Percentiles rank a stretch among this genome's conserved stretches.
Conservation (phyloP, 2,329 filamentous ascomycete species). For the Nothophoma quercina region DNA sequence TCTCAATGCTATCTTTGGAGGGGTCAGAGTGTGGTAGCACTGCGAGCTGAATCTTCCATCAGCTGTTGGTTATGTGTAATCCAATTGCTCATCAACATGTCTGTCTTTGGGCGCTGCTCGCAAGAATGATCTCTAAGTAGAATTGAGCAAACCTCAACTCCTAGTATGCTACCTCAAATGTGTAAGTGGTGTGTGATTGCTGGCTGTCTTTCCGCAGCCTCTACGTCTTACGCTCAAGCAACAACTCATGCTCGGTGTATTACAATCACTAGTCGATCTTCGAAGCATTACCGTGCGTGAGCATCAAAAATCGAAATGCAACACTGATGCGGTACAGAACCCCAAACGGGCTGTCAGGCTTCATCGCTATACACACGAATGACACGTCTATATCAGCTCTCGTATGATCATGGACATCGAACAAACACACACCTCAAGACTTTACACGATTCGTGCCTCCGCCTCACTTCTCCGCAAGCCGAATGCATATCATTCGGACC, state of each 20-base stretch:
- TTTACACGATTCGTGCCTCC: not conserved
- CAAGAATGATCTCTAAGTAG: too few species aligned
- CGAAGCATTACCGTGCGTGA: too few species aligned
- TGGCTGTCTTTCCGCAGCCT: too few species aligned
- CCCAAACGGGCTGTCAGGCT: not conserved
- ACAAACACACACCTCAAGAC: not conserved
- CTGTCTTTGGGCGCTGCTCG: too few species aligned
- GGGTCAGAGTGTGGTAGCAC: slow-evolving; percentile 28
- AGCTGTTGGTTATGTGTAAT: slow-evolving; percentile 25
- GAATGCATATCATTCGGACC: slow-evolving; percentile 9
- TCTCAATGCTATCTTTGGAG: not conserved
- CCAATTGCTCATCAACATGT: too few species aligned
- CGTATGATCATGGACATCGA: not conserved
- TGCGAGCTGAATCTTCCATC: slow-evolving; percentile 39
- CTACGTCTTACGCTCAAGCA: not conserved
- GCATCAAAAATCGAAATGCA: not conserved
- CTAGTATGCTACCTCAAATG: too few species aligned
- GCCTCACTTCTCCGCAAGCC: slow-evolving; percentile 1
- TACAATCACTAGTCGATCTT: not conserved
- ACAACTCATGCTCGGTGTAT: not conserved
- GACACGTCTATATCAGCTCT: not conserved
- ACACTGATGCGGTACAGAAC: not conserved
- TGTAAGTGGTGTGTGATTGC: too few species aligned
- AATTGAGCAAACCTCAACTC: too few species aligned
- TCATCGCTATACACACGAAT: not conserved